phyloP scores from a whole-genome alignment of 2,329 filamentous ascomycete species.

The Graphilbum sp. region DNA sequence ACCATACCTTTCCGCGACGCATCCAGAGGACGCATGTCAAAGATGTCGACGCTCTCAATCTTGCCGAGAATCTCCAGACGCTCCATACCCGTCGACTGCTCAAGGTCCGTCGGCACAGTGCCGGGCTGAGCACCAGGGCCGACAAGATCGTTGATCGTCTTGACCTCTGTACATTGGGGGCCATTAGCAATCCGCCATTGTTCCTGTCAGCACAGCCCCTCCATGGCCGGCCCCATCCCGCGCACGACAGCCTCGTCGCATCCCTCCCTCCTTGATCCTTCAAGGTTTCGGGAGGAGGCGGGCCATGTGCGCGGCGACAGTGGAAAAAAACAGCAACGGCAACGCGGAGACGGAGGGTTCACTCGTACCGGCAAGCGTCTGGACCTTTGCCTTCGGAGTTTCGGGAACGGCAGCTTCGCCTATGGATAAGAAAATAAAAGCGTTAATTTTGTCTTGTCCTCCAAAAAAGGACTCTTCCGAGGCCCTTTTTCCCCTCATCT shows the following conservation, averaged over 20 bases:
- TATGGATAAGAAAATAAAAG: background rate
- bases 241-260: too few species aligned
- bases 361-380: constrained; percentile 29
- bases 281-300: too few species aligned
- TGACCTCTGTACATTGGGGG: too few species aligned
- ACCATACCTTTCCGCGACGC: constrained; percentile 62
- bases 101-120: constrained; percentile 80
- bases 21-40: constrained; percentile 96
- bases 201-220: background rate
- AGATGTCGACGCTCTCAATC: constrained; percentile 96
- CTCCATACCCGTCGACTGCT: constrained; percentile 94
- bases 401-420: constrained; percentile 7
- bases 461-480: background rate
- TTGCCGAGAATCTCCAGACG: constrained; percentile 98
- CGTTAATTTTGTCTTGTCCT: background rate
- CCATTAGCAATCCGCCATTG: constrained; percentile 5
- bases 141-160: constrained; percentile 64
- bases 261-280: too few species aligned
- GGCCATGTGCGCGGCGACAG: too few species aligned
- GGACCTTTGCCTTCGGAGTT: constrained; percentile 17
- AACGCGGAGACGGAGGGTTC: too few species aligned
- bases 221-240: background rate
- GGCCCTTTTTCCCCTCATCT: too few species aligned
- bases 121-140: constrained; percentile 68
- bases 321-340: too few species aligned